Conservation (phyloP, 805 yeast genomes). For the Starmera caribaea region DNA sequence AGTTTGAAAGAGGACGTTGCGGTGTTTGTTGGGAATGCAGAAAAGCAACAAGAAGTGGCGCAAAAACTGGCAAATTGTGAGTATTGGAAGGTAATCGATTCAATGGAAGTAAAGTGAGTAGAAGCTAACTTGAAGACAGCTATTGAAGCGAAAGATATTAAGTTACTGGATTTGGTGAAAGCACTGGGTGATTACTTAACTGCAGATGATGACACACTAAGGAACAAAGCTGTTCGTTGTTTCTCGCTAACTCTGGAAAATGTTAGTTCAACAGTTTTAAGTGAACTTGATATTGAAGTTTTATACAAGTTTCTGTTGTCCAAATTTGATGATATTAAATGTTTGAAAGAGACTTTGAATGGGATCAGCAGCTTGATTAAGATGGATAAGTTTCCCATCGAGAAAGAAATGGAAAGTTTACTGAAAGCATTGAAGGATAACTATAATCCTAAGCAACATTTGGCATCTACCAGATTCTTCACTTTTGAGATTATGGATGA, state of each 20-base stretch:
- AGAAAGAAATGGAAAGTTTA: slow-evolving; percentile 25
- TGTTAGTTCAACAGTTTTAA: slow-evolving; percentile 21
- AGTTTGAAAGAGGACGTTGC: no score
- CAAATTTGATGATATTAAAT: slow-evolving; percentile 56
- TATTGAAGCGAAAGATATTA: slow-evolving; percentile 18
- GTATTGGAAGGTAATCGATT: neutral
- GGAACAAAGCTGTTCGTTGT: slow-evolving; percentile 40
- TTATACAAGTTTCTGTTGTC: slow-evolving; percentile 44
- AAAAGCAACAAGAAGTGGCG: slow-evolving; percentile 20
- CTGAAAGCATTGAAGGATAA: slow-evolving; percentile 25
- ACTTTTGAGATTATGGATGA: slow-evolving; percentile 42
- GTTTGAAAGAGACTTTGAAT: slow-evolving; percentile 39
- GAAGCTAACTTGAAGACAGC: slow-evolving; percentile 3
- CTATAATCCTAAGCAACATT: slow-evolving; percentile 47
- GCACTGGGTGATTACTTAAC: slow-evolving; percentile 54
- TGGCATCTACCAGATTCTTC: slow-evolving; percentile 53
- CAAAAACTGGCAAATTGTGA: slow-evolving; percentile 19
- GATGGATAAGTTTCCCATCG: slow-evolving; percentile 39
- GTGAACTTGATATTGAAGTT: slow-evolving; percentile 29
- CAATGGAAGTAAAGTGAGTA: neutral
- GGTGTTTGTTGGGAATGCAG: neutral
- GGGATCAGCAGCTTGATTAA: slow-evolving; percentile 44
- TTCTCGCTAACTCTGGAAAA: slow-evolving; percentile 27
- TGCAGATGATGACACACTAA: slow-evolving; percentile 41
- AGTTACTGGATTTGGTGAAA: slow-evolving; percentile 44